Evolutionary conservation across 495 filamentous ascomycete species (phyloP), one percentile per base, ranked within the genome.

Genomic region (Lindgomyces ingoldianus): DNA sequence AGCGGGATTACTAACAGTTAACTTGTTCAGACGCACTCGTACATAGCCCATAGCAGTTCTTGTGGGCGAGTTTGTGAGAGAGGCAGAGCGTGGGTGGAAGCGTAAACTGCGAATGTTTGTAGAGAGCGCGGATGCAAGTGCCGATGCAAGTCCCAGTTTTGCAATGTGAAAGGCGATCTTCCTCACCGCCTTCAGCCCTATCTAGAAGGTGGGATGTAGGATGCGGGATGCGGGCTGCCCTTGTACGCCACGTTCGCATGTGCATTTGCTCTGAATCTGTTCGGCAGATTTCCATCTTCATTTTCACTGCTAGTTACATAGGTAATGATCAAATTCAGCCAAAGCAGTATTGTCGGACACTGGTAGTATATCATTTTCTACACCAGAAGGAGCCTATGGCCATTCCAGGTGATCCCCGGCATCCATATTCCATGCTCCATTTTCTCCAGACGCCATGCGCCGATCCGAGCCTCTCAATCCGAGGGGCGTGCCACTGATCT

Each of bases 401-500:
- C 44, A 47, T 47, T 18, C 21, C 44, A n/a, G 18, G 14, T 18
- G 21, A 42, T 8, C 39, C 26, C 30, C 25, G n/a, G 44, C 30
- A 10, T 46, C 9, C 18, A 58, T 58, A 12, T 56, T 47, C 54
- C 45, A 16, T 39, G 57, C 52, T 57, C 59, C 18, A 25, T 56
- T 62, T 59, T 60, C 65, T 58, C 60, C 59, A 60, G 60, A 68
- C 65, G 65, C 60, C 65, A 44, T 68, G 65, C 65, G 53, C 65
- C 65, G 52, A 57, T 41, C 45, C 29, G 52, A 57, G 50, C 45
- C 29, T 50, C 48, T 57, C 50, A 46, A 56, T 53, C n/a, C 30
- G 10, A 42, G 25, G 19, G 30, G 19, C 22, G 4, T 21, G 27
- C 27, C 29, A 26, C 47, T 47, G 47, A 10, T 10, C 8, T 18